phyloP scores from a whole-genome alignment of 1,284 basidiomycete species.

The Pyrrhoderma noxium region DNA sequence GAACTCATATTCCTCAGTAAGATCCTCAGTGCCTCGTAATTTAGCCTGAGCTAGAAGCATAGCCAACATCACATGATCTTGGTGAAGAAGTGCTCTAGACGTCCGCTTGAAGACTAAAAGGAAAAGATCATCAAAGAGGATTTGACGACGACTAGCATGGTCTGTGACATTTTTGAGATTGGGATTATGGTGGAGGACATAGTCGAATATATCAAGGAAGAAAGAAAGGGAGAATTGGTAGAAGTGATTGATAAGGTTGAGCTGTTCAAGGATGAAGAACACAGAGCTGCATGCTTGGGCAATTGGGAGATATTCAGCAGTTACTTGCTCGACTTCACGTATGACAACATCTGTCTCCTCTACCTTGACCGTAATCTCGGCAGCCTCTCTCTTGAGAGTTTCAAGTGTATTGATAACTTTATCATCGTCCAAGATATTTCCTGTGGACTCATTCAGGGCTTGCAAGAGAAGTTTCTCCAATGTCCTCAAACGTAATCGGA shows the following conservation, averaged over 20 bases:
- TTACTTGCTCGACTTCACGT: conserved; percentile 94
- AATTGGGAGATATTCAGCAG: conserved; percentile 88
- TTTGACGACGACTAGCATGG: conserved; percentile 65
- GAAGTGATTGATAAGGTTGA: conserved; percentile 93
- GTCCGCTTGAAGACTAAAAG: conserved; percentile 85
- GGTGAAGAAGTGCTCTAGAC: conserved; percentile 84
- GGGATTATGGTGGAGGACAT: conserved; percentile 87
- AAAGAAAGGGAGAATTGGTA: conserved; percentile 98
- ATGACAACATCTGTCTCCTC: conserved; percentile 96
- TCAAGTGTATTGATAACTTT: conserved; percentile 98
- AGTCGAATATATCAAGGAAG: conserved; percentile 98
- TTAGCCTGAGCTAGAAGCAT: conserved; percentile 90
- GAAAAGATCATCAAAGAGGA: conserved; percentile 91
- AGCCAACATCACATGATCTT: conserved; percentile 88
- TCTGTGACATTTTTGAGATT: conserved; percentile 78
- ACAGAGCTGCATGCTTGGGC: conserved; percentile 96
- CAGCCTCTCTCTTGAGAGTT: conserved; percentile 94
- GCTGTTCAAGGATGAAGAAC: conserved; percentile 95
- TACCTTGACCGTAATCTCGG: conserved; percentile 94
- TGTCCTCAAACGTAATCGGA: conserved; percentile 86
- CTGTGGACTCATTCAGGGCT: conserved; percentile 93
- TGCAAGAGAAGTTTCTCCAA: conserved; percentile 92
- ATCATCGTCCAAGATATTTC: conserved; percentile 98
- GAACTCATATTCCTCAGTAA: conserved; percentile 84
- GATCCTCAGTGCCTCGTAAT: conserved; percentile 70